Percentiles rank a stretch among this genome's conserved stretches.
Conservation (phyloP, 495 filamentous ascomycete genomes). For the Tetracladium setigerum region DNA sequence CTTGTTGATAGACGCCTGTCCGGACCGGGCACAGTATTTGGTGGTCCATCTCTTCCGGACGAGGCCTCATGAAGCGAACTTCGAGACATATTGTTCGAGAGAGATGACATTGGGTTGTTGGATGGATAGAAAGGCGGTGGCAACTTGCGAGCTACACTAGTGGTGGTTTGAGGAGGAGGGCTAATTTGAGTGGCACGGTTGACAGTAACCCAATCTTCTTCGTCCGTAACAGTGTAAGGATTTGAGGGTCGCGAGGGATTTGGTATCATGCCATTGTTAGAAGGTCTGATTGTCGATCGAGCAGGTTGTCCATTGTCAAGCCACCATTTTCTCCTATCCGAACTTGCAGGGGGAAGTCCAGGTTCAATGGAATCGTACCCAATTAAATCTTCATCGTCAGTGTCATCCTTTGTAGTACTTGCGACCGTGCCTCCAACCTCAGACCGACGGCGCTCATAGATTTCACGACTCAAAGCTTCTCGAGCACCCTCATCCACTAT, state of each 20-base stretch:
- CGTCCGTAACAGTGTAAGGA: slow-evolving; percentile 61
- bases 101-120: not conserved
- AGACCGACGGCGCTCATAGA: slow-evolving; percentile 62
- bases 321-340: slow-evolving; percentile 91
- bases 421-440: slow-evolving; percentile 41
- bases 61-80: slow-evolving; percentile 3
- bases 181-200: slow-evolving; percentile 40
- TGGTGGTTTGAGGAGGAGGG: slow-evolving; percentile 32
- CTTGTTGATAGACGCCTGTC: slow-evolving; percentile 10
- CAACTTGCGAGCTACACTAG: slow-evolving; percentile 38
- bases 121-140: slow-evolving; percentile 47
- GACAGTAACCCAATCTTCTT: slow-evolving; percentile 73
- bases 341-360: slow-evolving; percentile 81
- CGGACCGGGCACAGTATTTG: slow-evolving; percentile 19
- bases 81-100: slow-evolving; percentile 17
- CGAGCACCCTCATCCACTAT: slow-evolving; percentile 68
- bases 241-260: slow-evolving; percentile 74
- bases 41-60: slow-evolving; percentile 7
- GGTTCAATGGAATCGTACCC: slow-evolving; percentile 70
- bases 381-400: slow-evolving; percentile 67
- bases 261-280: slow-evolving; percentile 47
- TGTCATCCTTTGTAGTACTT: slow-evolving; percentile 42
- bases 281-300: slow-evolving; percentile 60
- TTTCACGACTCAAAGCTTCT: slow-evolving; percentile 56
- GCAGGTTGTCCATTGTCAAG: slow-evolving; percentile 76